Evolutionary conservation across 257 asterid genomes (phyloP).

Genomic region (Capsicum baccatum): DNA sequence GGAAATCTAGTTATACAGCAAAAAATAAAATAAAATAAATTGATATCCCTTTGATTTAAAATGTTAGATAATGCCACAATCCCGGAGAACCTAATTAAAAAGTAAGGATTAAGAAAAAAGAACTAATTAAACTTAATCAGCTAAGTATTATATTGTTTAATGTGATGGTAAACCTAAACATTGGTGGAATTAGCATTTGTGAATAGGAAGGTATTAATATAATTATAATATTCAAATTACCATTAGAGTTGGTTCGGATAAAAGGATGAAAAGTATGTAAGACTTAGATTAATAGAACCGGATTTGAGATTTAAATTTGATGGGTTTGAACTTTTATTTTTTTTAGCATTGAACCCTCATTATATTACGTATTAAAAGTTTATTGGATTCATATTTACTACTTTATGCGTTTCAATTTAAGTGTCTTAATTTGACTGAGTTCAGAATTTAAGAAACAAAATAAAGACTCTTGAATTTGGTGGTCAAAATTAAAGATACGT

Average conservation of each 20-base stretch:
- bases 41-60: background rate
- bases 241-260: too few relatives aligned
- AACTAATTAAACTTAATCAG: background rate
- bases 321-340: background rate
- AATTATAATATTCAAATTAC: background rate
- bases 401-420: too few relatives aligned
- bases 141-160: background rate
- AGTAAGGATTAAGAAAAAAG: background rate
- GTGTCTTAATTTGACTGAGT: too few relatives aligned
- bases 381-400: background rate
- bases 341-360: background rate
- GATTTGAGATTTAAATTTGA: background rate
- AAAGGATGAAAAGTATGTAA: too few relatives aligned
- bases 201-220: background rate
- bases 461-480: too few relatives aligned
- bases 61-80: conserved; percentile 12
- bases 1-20: conserved; percentile 30
- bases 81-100: background rate
- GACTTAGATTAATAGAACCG: too few relatives aligned
- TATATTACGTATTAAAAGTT: background rate
- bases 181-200: conserved; percentile 13
- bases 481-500: too few relatives aligned
- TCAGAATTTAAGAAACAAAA: too few relatives aligned
- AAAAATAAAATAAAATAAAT: background rate
- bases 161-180: conserved; percentile 5